Base-by-base conservation (phyloP, 2,329 filamentous ascomycete species). In the Fusarium coicis region DNA sequence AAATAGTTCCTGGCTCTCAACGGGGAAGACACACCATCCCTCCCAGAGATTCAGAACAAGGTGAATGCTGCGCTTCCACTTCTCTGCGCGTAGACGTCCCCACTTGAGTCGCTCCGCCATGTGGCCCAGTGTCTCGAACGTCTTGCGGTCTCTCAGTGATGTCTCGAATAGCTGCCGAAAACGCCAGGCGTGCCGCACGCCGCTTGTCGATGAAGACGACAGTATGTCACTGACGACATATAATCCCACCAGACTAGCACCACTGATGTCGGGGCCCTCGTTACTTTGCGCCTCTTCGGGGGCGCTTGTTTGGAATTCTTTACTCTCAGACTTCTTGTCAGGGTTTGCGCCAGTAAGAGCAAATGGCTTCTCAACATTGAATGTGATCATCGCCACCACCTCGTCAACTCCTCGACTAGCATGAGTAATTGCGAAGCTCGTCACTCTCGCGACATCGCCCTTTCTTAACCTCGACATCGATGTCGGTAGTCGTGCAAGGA, bases 351-450 rank as follows among this genome's bases (percentile, higher is more conserved):
- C 88, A 2, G 91, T 93, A 73, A 92, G 90, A 10, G 91, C 88
- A 65, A 97, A 90, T 0, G 96, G 96, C 57, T 88, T 90, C 66
- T 93, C 87, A 39, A 98, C 87, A 77, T 99, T 98, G 2, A 91
- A 87, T 1, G 97, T 89, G 42, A 98, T 91, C 83, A 97, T 90
- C 55, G 96, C 90, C n/a, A 97, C 95, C 40, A 98, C 92, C 83
- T 98, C 96, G 72, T 97, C 93, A 18, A 94, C 93, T 21, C 95
- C 96, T 26, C 91, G 88, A 43, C 92, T 93, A 4, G 95, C 93
- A 80, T 98, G 94, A 5, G 92, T 92, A 63, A 98, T 94, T 18
- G 95, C 95, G 82, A 98, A 98, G 7, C 92, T 89, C 2, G 95
- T 96, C 5, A 98, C 87, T 10, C 95, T 89, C 3, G 94, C 95